Conservation (phyloP, 2,329 filamentous ascomycete genomes). For the Boeremia exigua region DNA sequence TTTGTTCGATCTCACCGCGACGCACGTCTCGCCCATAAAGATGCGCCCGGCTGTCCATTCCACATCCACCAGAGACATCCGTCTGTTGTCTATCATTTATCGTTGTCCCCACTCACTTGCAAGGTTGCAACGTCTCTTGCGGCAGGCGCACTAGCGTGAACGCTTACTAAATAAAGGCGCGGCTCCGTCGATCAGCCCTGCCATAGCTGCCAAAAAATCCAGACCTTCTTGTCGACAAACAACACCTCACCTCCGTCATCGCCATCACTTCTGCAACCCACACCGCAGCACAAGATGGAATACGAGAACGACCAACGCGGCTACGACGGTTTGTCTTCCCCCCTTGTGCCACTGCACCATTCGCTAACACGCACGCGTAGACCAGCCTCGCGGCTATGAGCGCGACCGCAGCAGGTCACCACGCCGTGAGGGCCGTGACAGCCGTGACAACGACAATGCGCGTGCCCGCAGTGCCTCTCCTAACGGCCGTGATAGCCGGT, state of each 20-base stretch:
- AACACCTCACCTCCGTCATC: conserved; percentile 27
- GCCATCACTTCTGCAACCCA: conserved; percentile 28
- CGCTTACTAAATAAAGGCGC: conserved; percentile 38
- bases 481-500: conserved; percentile 60
- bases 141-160: conserved; percentile 32
- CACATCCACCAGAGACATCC: neutral
- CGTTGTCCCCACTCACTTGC: conserved; percentile 28
- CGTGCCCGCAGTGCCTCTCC: conserved; percentile 70
- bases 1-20: conserved; percentile 14
- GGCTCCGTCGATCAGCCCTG: conserved; percentile 42
- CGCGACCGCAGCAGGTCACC: conserved; percentile 72
- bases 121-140: conserved; percentile 25
- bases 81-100: conserved; percentile 1
- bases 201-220: conserved; percentile 36
- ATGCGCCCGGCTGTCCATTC: conserved; percentile 2
- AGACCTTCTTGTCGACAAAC: conserved; percentile 29
- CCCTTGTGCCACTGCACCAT: conserved; percentile 11
- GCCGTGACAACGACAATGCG: conserved; percentile 58
- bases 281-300: conserved; percentile 60
- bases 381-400: conserved; percentile 67
- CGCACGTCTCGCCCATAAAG: conserved; percentile 10
- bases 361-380: conserved; percentile 39
- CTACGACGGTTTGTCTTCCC: conserved; percentile 65
- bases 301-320: conserved; percentile 70
- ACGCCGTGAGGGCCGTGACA: conserved; percentile 56